These are phyloP conservation scores for Endotrypanum monterogeii DNA, from an alignment of 208 protist genomes.

Conservation along the genomic window DNA sequence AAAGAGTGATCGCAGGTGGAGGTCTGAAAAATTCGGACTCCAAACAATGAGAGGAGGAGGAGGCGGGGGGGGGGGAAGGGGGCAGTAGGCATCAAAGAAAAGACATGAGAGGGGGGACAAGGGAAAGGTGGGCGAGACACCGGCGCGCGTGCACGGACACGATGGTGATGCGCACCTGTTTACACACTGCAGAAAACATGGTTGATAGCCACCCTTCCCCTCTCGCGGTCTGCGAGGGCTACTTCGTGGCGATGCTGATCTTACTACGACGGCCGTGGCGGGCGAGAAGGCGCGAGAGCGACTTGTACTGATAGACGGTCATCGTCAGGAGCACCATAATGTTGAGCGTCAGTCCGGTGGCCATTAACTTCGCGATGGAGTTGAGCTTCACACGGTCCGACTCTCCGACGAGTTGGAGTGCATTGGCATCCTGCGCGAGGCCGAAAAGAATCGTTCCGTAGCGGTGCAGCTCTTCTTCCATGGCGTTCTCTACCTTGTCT, in stretches of 20 bases:
- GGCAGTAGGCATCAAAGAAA: background rate
- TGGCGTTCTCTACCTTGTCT: conserved; percentile 45
- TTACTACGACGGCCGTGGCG: conserved; percentile 16
- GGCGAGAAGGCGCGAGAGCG: conserved; percentile 56
- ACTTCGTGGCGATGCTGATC: conserved; percentile 19
- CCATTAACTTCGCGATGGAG: conserved; percentile 45
- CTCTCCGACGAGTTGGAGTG: conserved; percentile 46
- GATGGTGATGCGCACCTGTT: background rate
- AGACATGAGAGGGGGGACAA: background rate
- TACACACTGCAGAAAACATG: background rate
- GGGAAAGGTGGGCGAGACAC: no score
- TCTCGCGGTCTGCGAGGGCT: background rate
- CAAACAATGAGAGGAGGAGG: no score
- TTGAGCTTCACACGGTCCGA: conserved; percentile 53
- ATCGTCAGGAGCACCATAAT: conserved; percentile 54
- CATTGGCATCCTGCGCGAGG: conserved; percentile 42
- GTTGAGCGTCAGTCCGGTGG: conserved; percentile 47
- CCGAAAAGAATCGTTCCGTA: conserved; percentile 56
- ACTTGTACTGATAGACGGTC: conserved; percentile 55
- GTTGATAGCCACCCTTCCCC: background rate
- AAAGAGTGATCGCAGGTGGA: background rate
- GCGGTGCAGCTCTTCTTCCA: conserved; percentile 58
- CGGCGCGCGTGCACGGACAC: background rate
- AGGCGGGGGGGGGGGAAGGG: background rate
- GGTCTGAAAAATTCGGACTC: no score